Conservation (phyloP, 1,284 basidiomycete species). For the Microbotryum lychnidis-dioicae region DNA sequence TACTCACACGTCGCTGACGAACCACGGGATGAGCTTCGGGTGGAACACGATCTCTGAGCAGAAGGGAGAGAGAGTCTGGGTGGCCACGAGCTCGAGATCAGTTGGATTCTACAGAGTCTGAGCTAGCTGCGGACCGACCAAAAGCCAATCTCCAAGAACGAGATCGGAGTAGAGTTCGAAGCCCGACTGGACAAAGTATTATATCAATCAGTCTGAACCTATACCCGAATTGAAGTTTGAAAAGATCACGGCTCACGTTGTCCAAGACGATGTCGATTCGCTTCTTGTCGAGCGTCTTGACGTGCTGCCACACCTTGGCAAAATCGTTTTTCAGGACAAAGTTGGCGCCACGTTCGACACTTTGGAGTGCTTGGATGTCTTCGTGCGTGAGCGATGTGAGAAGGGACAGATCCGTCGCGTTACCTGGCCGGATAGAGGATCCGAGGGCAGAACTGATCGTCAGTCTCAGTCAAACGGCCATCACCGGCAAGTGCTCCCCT, state of each 20-base stretch:
- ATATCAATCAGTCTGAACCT: not conserved
- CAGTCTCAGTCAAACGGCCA: no score
- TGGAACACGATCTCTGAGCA: constrained; percentile 77
- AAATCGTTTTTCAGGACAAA: constrained; percentile 83
- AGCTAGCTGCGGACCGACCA: constrained; percentile 37
- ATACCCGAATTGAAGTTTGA: not conserved
- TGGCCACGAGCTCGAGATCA: no score
- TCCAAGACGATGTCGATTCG: constrained; percentile 84
- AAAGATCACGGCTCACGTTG: constrained; percentile 52
- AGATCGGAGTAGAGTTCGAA: constrained; percentile 96
- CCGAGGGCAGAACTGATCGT: not conserved
- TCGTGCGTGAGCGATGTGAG: constrained; percentile 67
- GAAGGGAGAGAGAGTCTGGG: constrained; percentile 64
- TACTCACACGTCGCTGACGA: constrained; percentile 54
- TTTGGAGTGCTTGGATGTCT: constrained; percentile 76
- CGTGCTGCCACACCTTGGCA: constrained; percentile 62
- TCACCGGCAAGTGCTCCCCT: not conserved
- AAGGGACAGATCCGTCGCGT: constrained; percentile 63
- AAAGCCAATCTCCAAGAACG: constrained; percentile 86
- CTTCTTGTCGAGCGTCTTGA: constrained; percentile 53
- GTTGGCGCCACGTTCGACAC: constrained; percentile 62
- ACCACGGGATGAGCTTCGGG: constrained; percentile 85
- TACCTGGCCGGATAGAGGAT: constrained; percentile 1
- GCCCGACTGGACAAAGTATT: constrained; percentile 51
- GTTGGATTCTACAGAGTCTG: no score